Percentiles rank a stretch among this genome's conserved stretches.
phyloP scores from a whole-genome alignment of 1,284 basidiomycete genomes.

The Ganoderma boninense region DNA sequence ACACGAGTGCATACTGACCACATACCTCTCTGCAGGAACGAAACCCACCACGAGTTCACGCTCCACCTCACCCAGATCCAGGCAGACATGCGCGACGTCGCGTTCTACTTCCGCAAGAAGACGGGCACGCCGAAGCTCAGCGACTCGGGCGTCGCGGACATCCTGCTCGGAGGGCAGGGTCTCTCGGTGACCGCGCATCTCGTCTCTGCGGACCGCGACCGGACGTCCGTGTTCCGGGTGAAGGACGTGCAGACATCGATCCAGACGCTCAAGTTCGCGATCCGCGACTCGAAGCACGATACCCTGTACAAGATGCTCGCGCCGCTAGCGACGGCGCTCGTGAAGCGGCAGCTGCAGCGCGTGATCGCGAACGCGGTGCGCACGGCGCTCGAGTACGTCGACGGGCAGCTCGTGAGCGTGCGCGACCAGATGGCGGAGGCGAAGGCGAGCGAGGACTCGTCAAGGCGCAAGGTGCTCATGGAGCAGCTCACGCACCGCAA shows the following conservation, averaged over 20 bases:
- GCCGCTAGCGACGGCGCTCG: constrained; percentile 78
- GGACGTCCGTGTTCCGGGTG: constrained; percentile 80
- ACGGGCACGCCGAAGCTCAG: constrained; percentile 81
- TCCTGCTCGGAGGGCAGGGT: constrained; percentile 85
- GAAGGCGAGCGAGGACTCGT: constrained; percentile 59
- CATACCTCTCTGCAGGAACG: constrained; percentile 48
- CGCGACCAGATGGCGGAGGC: constrained; percentile 80
- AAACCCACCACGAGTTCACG: constrained; percentile 74
- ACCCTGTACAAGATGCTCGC: constrained; percentile 86
- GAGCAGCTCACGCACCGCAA: constrained; percentile 63
- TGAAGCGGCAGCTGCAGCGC: constrained; percentile 92
- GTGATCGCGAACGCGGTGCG: constrained; percentile 81
- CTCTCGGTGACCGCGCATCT: constrained; percentile 72
- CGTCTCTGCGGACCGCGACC: constrained; percentile 70
- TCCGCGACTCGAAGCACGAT: constrained; percentile 94
- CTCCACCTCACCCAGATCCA: constrained; percentile 88
- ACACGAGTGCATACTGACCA: no score
- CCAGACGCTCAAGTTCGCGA: constrained; percentile 88
- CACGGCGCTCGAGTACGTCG: constrained; percentile 86
- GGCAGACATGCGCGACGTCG: constrained; percentile 91
- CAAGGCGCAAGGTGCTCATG: constrained; percentile 68
- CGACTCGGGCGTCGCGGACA: constrained; percentile 92
- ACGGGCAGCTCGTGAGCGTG: constrained; percentile 85
- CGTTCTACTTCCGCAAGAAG: constrained; percentile 87
- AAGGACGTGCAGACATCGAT: constrained; percentile 82